Conservation (phyloP, 768 basidiomycete genomes). For the Russula vinacea region DNA sequence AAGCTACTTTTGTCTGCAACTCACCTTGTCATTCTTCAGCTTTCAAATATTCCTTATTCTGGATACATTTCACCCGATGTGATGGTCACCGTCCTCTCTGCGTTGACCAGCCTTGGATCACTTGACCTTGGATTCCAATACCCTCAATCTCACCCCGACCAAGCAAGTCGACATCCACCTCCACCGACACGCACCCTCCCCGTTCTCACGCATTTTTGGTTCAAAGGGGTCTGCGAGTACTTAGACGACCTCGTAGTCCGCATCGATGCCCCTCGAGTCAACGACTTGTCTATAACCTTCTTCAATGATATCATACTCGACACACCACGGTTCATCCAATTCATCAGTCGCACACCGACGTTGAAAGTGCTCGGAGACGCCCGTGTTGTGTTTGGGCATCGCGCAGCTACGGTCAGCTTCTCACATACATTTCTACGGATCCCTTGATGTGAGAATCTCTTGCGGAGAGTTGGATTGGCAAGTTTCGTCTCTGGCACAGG, state of each 20-base stretch:
- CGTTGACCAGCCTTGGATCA: neutral
- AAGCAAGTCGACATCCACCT: neutral
- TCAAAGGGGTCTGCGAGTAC: neutral
- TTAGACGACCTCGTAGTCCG: neutral
- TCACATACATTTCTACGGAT: neutral
- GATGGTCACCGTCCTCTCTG: neutral
- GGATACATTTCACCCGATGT: neutral
- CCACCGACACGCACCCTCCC: neutral
- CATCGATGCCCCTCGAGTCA: neutral
- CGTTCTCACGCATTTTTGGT: neutral
- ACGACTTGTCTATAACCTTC: neutral
- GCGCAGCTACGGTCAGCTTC: neutral
- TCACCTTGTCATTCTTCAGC: neutral
- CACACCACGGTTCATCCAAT: neutral
- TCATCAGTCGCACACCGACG: neutral
- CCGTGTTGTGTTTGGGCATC: fast-evolving
- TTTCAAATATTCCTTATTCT: neutral
- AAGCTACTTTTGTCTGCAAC: too few relatives aligned
- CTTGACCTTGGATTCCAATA: neutral
- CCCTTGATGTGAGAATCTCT: neutral
- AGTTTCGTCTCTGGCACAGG: neutral
- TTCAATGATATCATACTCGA: neutral
- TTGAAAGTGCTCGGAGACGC: neutral
- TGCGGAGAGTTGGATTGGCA: neutral
- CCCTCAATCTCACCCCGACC: neutral